These are phyloP conservation scores for Neurospora sp. DNA, from an alignment of 2,329 filamentous ascomycete genomes.

Conservation along the genomic window DNA sequence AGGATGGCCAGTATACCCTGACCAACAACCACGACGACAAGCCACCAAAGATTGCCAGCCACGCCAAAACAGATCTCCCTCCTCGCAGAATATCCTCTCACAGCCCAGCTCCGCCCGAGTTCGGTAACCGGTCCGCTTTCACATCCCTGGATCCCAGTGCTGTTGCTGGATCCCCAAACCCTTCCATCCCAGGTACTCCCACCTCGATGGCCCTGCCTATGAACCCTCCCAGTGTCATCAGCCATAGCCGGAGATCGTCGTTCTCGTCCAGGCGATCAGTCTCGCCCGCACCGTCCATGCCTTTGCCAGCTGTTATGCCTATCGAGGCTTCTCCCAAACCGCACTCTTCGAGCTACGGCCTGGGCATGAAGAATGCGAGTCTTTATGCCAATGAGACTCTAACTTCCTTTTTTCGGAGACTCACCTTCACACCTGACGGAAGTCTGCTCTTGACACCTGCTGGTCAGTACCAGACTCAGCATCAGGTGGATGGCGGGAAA, in stretches of 20 bases:
- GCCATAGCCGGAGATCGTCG: slow-evolving; percentile 88
- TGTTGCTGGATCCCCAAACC: slow-evolving; percentile 68
- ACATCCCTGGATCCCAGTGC: slow-evolving; percentile 44
- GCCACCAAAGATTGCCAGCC: slow-evolving; percentile 72
- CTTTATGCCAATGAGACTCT: slow-evolving; percentile 96
- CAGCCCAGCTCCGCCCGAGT: slow-evolving; percentile 84
- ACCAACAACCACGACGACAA: slow-evolving; percentile 45
- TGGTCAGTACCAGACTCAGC: slow-evolving; percentile 83
- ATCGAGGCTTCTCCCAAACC: slow-evolving; percentile 83
- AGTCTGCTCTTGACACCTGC: slow-evolving; percentile 90
- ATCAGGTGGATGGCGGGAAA: slow-evolving; percentile 59
- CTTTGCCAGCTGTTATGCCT: slow-evolving; percentile 89
- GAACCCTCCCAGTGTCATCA: slow-evolving; percentile 85
- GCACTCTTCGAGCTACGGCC: slow-evolving; percentile 41
- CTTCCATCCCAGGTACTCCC: slow-evolving; percentile 88
- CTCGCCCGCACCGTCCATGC: slow-evolving; percentile 88
- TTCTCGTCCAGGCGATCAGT: slow-evolving; percentile 82
- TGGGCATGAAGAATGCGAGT: slow-evolving; percentile 71
- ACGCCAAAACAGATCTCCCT: slow-evolving; percentile 78
- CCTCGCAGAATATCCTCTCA: slow-evolving; percentile 80
- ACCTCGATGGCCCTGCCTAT: slow-evolving; percentile 84
- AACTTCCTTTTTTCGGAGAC: slow-evolving; percentile 88
- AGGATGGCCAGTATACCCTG: slow-evolving; percentile 89
- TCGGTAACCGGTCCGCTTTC: slow-evolving; percentile 57
- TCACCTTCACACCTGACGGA: slow-evolving; percentile 92